Evolutionary conservation across 2,329 filamentous ascomycete species (phyloP).

Genomic region (Myriosclerotinia scirpicola): DNA sequence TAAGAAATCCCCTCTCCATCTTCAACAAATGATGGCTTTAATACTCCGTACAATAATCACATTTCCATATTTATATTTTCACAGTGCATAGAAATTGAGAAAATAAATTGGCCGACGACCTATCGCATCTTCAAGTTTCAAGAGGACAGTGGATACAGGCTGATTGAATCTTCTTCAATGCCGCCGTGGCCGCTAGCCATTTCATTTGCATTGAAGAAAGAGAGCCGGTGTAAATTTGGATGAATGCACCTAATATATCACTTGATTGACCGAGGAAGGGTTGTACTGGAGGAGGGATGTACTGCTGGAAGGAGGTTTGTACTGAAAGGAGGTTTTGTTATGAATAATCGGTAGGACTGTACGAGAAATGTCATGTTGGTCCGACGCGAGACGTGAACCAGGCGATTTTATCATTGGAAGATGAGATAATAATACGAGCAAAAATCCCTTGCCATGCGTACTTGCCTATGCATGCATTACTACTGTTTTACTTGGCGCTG

Average conservation of each 20-base stretch:
- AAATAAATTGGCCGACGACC: not conserved
- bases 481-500: not conserved
- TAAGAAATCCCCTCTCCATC: not conserved
- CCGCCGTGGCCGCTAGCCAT: not conserved
- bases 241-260: not conserved
- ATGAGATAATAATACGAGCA: not conserved
- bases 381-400: not conserved
- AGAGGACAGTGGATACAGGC: not conserved
- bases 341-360: not conserved
- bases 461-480: too few species aligned
- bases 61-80: not conserved
- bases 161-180: not conserved
- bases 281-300: not conserved
- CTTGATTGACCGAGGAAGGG: not conserved
- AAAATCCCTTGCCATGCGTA: not conserved
- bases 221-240: not conserved
- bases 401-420: not conserved
- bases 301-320: not conserved
- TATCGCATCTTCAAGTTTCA: not conserved
- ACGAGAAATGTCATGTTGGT: not conserved
- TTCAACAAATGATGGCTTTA: not conserved
- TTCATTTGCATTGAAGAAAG: not conserved
- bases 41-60: not conserved
- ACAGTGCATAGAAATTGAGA: not conserved
- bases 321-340: not conserved